Conservation (phyloP, 352 stramenopile species). For the Phytophthora crassamura region DNA sequence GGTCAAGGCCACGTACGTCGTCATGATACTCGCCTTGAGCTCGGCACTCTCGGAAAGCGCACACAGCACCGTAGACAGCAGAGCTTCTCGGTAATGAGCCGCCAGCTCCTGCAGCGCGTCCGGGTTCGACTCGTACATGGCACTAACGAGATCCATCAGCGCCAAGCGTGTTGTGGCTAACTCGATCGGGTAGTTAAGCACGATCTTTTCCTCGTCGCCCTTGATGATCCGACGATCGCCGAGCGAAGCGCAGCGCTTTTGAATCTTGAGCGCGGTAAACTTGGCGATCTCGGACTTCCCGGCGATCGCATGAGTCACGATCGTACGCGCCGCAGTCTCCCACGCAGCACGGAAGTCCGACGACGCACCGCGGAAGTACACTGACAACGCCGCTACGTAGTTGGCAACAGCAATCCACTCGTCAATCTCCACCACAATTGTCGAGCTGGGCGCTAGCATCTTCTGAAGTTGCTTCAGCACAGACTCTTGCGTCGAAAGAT, state of each 20-base stretch:
- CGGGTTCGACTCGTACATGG: slow-evolving; percentile 47
- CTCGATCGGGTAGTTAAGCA: slow-evolving; percentile 52
- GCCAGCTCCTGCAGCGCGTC: slow-evolving; percentile 62
- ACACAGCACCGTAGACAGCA: slow-evolving; percentile 64
- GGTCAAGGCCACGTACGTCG: slow-evolving; percentile 56
- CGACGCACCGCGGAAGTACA: slow-evolving; percentile 28
- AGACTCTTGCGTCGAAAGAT: slow-evolving; percentile 32
- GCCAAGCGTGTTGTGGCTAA: slow-evolving; percentile 47
- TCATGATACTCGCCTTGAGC: slow-evolving; percentile 62
- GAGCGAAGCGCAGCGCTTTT: slow-evolving; percentile 53
- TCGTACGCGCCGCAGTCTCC: slow-evolving; percentile 52
- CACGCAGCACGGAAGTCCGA: slow-evolving; percentile 54
- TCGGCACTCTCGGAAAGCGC: slow-evolving; percentile 58
- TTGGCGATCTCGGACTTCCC: slow-evolving; percentile 69
- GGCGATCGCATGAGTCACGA: slow-evolving; percentile 63
- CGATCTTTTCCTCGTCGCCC: slow-evolving; percentile 48
- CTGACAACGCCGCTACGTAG: slow-evolving; percentile 43
- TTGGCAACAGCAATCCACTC: slow-evolving; percentile 51
- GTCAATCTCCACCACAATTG: slow-evolving; percentile 41
- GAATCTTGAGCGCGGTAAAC: slow-evolving; percentile 52
- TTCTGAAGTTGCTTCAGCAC: slow-evolving; percentile 42
- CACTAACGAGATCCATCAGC: slow-evolving; percentile 56
- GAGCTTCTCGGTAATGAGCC: slow-evolving; percentile 62
- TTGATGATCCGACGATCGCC: slow-evolving; percentile 32
- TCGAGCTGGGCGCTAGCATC: slow-evolving; percentile 40